These are phyloP conservation scores for Trifolium dubium DNA, from an alignment of 306 rosid species.

Conservation along the genomic window DNA sequence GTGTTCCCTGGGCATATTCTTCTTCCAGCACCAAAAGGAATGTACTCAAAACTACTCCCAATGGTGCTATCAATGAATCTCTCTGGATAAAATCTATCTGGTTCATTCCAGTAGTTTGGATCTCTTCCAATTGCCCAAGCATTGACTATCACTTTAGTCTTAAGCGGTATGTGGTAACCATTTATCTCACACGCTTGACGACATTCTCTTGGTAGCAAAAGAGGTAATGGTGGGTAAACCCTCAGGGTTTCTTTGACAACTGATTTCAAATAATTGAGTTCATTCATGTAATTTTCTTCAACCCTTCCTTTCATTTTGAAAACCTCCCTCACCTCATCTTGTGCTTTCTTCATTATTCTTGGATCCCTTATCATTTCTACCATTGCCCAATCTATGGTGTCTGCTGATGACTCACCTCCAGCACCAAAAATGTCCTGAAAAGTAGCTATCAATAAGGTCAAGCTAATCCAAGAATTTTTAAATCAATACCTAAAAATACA, in stretches of 20 bases:
- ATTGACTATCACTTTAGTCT: slow-evolving; percentile 30
- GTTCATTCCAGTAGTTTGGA: slow-evolving; percentile 38
- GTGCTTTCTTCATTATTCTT: slow-evolving; percentile 40
- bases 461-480: background rate
- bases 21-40: too few species aligned
- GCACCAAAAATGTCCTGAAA: background rate
- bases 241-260: slow-evolving; percentile 47
- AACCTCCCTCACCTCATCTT: slow-evolving; percentile 29
- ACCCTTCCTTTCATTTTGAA: slow-evolving; percentile 2
- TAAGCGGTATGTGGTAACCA: slow-evolving; percentile 43
- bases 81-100: slow-evolving; percentile 42
- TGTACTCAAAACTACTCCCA: too few species aligned
- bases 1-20: too few species aligned
- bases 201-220: slow-evolving; percentile 43
- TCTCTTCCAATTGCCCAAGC: slow-evolving; percentile 51
- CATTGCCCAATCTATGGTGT: slow-evolving; percentile 28
- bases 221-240: slow-evolving; percentile 40
- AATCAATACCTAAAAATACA: too few species aligned
- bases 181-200: slow-evolving; percentile 32
- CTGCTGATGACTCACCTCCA: slow-evolving; percentile 41
- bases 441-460: background rate
- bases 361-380: slow-evolving; percentile 42
- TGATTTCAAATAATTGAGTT: slow-evolving; percentile 44
- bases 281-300: slow-evolving; percentile 25
- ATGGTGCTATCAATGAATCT: slow-evolving; percentile 29